phyloP scores from a whole-genome alignment of 305 asterid species.

The Solanum aculeatissimum region DNA sequence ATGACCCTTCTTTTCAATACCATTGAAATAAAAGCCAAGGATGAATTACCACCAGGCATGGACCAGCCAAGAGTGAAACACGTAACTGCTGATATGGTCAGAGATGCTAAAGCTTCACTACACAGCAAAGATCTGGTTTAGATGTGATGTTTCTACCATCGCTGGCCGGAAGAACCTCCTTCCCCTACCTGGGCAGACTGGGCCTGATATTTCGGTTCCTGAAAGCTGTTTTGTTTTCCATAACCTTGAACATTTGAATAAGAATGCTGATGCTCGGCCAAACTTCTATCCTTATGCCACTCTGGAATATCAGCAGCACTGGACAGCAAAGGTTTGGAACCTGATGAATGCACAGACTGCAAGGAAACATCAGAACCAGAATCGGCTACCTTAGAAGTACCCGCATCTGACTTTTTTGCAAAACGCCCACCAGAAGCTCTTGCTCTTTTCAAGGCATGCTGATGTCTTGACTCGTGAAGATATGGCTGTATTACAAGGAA shows the following conservation, averaged over 20 bases:
- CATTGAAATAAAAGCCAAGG: conserved; percentile 51
- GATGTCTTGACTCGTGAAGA: conserved; percentile 80
- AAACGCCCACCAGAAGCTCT: conserved; percentile 79
- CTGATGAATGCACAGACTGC: conserved; percentile 25
- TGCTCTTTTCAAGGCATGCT: conserved; percentile 75
- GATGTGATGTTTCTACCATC: conserved; percentile 13
- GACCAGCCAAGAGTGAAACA: conserved; percentile 22
- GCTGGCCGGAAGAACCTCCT: conserved; percentile 17
- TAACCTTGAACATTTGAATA: conserved; percentile 9
- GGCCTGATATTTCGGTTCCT: conserved; percentile 15
- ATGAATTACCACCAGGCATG: conserved; percentile 69
- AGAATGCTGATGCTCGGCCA: not conserved
- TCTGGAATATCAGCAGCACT: conserved; percentile 8
- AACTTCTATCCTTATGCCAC: not conserved
- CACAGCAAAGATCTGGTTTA: conserved; percentile 11
- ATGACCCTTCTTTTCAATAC: not conserved
- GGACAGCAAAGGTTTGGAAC: conserved; percentile 17
- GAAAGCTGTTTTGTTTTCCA: conserved; percentile 25
- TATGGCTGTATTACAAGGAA: conserved; percentile 45
- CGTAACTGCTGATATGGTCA: conserved; percentile 2
- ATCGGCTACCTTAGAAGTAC: conserved; percentile 17
- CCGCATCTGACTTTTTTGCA: conserved; percentile 39
- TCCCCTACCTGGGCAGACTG: conserved; percentile 9
- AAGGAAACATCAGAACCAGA: conserved; percentile 21
- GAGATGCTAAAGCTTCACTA: conserved; percentile 4